Percentiles rank a stretch among this genome's conserved stretches.
These are phyloP conservation scores for Globisporangium lucens DNA, from an alignment of 352 stramenopile species.

Conservation along the genomic window DNA sequence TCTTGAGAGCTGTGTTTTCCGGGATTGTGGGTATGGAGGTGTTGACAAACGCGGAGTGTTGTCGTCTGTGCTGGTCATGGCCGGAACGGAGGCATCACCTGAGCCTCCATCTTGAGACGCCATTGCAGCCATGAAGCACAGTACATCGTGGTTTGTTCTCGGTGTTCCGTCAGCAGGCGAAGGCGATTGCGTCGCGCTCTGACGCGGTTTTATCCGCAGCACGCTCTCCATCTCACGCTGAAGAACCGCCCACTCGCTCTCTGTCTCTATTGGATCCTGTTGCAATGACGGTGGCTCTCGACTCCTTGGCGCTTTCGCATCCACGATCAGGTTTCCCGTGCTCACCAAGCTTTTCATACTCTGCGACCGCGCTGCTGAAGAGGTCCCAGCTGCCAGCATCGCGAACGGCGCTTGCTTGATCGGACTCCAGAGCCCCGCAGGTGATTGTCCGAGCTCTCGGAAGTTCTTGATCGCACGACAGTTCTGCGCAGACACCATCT, in stretches of 20 bases:
- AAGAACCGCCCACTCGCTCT: conserved; percentile 12
- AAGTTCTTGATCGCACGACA: conserved; percentile 42
- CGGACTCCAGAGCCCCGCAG: conserved; percentile 40
- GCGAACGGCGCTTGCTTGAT: conserved; percentile 31
- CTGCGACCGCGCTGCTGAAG: neutral
- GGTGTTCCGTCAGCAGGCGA: neutral
- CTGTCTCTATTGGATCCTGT: neutral
- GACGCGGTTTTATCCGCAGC: conserved; percentile 11
- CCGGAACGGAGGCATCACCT: neutral
- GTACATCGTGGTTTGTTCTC: conserved; percentile 8
- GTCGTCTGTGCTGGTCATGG: neutral
- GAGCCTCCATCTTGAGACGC: neutral
- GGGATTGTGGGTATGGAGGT: neutral
- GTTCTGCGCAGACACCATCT: conserved; percentile 52
- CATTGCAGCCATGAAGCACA: conserved; percentile 27
- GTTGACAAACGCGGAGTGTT: neutral
- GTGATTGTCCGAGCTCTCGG: conserved; percentile 19
- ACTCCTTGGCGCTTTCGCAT: neutral
- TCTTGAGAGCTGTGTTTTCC: neutral
- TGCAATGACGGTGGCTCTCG: neutral
- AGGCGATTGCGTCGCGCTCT: neutral
- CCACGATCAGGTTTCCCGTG: neutral
- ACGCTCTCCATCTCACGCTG: conserved; percentile 17
- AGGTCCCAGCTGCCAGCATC: conserved; percentile 8
- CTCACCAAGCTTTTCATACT: neutral